Evolutionary conservation across 202 grass and related monocot genomes (phyloP).

Genomic region (Zoysia matrella): DNA sequence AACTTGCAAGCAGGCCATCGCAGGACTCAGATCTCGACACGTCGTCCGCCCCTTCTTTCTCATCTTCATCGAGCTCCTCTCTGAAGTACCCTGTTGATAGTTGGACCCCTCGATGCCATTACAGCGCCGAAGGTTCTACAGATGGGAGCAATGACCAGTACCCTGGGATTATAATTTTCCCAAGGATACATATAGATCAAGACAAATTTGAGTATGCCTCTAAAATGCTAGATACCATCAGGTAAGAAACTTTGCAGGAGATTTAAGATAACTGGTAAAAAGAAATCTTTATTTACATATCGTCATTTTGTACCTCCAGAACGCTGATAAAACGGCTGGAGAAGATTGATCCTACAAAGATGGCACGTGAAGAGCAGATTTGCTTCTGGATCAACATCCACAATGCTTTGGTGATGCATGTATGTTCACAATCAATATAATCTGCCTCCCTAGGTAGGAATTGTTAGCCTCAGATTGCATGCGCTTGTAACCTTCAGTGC

Average conservation of each 20-base stretch:
- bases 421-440: constrained; percentile 43
- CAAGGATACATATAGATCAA: constrained; percentile 80
- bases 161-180: constrained; percentile 63
- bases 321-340: constrained; percentile 77
- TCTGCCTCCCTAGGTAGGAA: constrained; percentile 12
- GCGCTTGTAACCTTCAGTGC: constrained; percentile 7
- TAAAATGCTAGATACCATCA: constrained; percentile 88
- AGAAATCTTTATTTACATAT: constrained; percentile 20
- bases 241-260: constrained; percentile 48
- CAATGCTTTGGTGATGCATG: constrained; percentile 99
- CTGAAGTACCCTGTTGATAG: constrained; percentile 55
- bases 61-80: constrained; percentile 78
- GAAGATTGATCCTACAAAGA: constrained; percentile 86
- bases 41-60: constrained; percentile 65
- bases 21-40: constrained; percentile 48
- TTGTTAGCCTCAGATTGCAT: constrained; percentile 25
- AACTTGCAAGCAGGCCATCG: constrained; percentile 61
- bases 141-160: constrained; percentile 55
- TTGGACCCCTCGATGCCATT: constrained; percentile 67
- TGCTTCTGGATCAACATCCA: constrained; percentile 99
- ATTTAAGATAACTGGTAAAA: constrained; percentile 2
- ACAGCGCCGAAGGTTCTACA: constrained; percentile 40
- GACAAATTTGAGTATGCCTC: constrained; percentile 92
- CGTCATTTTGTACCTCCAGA: constrained; percentile 47
- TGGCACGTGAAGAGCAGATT: constrained; percentile 77